Evolutionary conservation across 164 flowering plant species (phyloP).

Genomic region (Stephania cephalantha): DNA sequence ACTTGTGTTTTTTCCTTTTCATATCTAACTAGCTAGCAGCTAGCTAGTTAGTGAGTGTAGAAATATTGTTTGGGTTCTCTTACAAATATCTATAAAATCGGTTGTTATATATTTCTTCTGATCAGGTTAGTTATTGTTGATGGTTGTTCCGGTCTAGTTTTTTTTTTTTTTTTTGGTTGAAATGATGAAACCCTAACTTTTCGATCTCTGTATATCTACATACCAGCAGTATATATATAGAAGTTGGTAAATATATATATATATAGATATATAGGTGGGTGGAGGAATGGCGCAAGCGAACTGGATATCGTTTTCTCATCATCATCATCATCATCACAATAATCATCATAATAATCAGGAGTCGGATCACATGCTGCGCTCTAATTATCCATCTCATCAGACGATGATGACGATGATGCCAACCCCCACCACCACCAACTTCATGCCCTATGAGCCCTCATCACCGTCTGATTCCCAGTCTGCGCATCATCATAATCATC

Average conservation of each 20-base stretch:
- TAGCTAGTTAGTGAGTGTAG: no score
- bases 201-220: no score
- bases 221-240: no score
- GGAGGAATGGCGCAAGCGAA: constrained; percentile 48
- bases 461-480: constrained; percentile 8
- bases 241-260: no score
- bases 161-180: background rate
- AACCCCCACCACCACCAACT: no score
- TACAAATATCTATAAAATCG: no score
- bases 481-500: no score
- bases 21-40: background rate
- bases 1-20: background rate
- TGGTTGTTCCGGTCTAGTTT: no score
- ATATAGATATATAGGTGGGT: no score
- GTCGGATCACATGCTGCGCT: constrained; percentile 50
- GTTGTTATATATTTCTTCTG: no score
- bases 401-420: background rate
- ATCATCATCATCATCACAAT: constrained; percentile 19
- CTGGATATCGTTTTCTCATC: constrained; percentile 74
- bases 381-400: constrained; percentile 32
- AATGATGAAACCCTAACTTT: background rate
- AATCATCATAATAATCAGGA: no score
- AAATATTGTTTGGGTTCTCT: no score
- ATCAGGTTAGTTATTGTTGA: background rate
- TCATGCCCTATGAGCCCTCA: constrained; percentile 23